Conservation (phyloP, 2,329 filamentous ascomycete genomes). For the Scolecobasidium constrictum region DNA sequence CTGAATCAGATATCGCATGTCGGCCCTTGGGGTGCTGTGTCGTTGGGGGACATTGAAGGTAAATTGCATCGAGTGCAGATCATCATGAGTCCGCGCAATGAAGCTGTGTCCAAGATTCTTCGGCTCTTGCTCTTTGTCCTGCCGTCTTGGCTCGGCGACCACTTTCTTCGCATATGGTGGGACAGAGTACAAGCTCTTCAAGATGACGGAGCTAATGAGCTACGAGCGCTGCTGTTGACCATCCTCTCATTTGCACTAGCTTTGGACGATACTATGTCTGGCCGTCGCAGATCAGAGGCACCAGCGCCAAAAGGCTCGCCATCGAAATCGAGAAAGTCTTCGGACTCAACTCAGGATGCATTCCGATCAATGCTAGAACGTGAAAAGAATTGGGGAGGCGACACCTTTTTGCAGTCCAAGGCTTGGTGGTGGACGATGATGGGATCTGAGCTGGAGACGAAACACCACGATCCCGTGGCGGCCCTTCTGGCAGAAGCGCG, state of each 20-base stretch:
- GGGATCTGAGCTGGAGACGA: not conserved
- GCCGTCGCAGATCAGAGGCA: not conserved
- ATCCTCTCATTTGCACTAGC: slow-evolving; percentile 26
- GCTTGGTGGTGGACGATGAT: slow-evolving; percentile 24
- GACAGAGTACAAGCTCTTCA: slow-evolving; percentile 19
- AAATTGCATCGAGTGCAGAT: slow-evolving; percentile 22
- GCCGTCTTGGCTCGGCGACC: slow-evolving; percentile 24
- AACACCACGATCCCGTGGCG: not conserved
- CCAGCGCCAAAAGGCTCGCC: slow-evolving; percentile 20
- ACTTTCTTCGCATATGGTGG: slow-evolving; percentile 28
- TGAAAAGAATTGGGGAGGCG: slow-evolving; percentile 16
- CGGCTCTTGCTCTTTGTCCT: slow-evolving; percentile 21
- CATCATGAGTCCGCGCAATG: slow-evolving; percentile 19
- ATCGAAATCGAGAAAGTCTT: slow-evolving; percentile 17
- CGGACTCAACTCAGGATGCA: not conserved
- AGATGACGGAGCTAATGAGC: slow-evolving; percentile 18
- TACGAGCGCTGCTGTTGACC: slow-evolving; percentile 28
- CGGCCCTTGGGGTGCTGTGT: slow-evolving; percentile 18
- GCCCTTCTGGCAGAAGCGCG: not conserved
- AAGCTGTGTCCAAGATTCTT: slow-evolving; percentile 20
- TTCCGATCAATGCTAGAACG: slow-evolving; percentile 2
- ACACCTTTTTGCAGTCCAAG: slow-evolving; percentile 21
- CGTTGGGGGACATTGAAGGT: slow-evolving; percentile 21
- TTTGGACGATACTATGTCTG: slow-evolving; percentile 4
- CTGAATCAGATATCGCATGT: slow-evolving; percentile 18